A percentile compares a stretch with the other conserved stretches of the same genome.
Conservation (phyloP, 805 yeast species). For the Wickerhamomyces bisporus region DNA sequence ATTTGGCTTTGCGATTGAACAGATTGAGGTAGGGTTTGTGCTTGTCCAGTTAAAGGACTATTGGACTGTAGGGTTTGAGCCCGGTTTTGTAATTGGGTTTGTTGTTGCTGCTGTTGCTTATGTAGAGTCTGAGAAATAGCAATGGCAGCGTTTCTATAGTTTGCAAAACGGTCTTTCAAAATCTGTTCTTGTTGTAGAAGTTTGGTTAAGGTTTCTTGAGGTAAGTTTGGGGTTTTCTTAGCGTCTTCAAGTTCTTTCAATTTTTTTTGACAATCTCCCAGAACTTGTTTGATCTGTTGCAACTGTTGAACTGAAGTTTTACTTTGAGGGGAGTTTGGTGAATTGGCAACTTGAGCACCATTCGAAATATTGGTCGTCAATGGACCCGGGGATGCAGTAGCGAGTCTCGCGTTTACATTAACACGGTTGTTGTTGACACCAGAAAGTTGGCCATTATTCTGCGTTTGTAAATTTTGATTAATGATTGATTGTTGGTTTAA, state of each 20-base stretch:
- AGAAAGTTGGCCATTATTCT: no score
- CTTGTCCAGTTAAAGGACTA: background rate
- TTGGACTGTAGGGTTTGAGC: slow-evolving; percentile 6
- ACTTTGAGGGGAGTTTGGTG: slow-evolving; percentile 7
- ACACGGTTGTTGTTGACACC: background rate
- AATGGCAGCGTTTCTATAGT: slow-evolving; percentile 45
- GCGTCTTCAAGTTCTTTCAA: slow-evolving; percentile 46
- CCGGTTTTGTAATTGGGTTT: slow-evolving; percentile 7
- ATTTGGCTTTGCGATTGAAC: background rate
- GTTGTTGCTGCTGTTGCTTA: slow-evolving; percentile 10
- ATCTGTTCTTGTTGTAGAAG: slow-evolving; percentile 46
- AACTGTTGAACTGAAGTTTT: slow-evolving; percentile 27
- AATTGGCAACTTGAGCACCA: slow-evolving; percentile 5
- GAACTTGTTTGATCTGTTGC: slow-evolving; percentile 39
- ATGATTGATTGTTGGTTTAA: background rate
- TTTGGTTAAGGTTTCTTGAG: slow-evolving; percentile 40
- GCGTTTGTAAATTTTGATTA: background rate
- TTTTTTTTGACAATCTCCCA: slow-evolving; percentile 45
- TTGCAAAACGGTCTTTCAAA: slow-evolving; percentile 40
- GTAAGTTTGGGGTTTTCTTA: slow-evolving; percentile 37
- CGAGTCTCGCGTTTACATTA: slow-evolving; percentile 3
- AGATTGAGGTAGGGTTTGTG: background rate
- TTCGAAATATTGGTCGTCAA: slow-evolving; percentile 5
- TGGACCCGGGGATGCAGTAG: slow-evolving; percentile 16
- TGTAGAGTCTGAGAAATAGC: slow-evolving; percentile 9